phyloP scores from a whole-genome alignment of 106 monocot genomes.

The Apostasia shenzhenica region DNA sequence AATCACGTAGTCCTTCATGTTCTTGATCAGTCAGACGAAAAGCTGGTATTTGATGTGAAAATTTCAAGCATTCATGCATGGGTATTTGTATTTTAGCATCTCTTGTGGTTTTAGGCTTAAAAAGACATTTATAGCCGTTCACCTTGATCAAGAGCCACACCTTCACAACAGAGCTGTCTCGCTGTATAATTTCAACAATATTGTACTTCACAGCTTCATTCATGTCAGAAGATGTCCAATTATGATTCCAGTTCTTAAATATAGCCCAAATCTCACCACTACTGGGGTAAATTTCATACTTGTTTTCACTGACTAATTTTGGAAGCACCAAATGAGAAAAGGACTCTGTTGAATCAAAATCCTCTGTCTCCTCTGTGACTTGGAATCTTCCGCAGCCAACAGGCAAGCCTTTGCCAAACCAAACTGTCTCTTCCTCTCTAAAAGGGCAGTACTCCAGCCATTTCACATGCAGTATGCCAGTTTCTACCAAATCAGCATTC shows the following conservation, averaged over 20 bases:
- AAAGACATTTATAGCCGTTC: slow-evolving; percentile 34
- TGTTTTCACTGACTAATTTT: slow-evolving; percentile 3
- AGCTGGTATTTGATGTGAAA: slow-evolving; percentile 71
- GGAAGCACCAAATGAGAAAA: slow-evolving; percentile 48
- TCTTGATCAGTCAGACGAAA: slow-evolving; percentile 45
- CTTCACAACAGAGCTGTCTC: neutral
- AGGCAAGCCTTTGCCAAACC: slow-evolving; percentile 22
- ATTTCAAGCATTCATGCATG: slow-evolving; percentile 22
- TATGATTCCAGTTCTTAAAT: slow-evolving; percentile 34
- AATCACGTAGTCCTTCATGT: slow-evolving; percentile 39
- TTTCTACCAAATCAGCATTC: slow-evolving; percentile 18
- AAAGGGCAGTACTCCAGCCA: slow-evolving; percentile 32
- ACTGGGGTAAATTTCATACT: slow-evolving; percentile 27
- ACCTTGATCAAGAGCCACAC: slow-evolving; percentile 29
- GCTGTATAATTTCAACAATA: slow-evolving; percentile 43
- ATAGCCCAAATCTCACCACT: slow-evolving; percentile 52
- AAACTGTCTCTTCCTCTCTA: slow-evolving; percentile 19
- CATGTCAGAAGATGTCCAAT: slow-evolving; percentile 27
- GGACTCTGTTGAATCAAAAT: slow-evolving; percentile 11
- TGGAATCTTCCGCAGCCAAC: slow-evolving; percentile 40
- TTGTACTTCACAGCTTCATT: slow-evolving; percentile 36
- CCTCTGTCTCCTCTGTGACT: neutral
- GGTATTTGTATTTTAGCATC: slow-evolving; percentile 18
- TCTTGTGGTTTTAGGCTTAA: slow-evolving; percentile 17
- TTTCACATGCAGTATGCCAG: slow-evolving; percentile 12